These are phyloP conservation scores for Camillea tinctor DNA, from an alignment of 2,329 filamentous ascomycete species.

Conservation along the genomic window DNA sequence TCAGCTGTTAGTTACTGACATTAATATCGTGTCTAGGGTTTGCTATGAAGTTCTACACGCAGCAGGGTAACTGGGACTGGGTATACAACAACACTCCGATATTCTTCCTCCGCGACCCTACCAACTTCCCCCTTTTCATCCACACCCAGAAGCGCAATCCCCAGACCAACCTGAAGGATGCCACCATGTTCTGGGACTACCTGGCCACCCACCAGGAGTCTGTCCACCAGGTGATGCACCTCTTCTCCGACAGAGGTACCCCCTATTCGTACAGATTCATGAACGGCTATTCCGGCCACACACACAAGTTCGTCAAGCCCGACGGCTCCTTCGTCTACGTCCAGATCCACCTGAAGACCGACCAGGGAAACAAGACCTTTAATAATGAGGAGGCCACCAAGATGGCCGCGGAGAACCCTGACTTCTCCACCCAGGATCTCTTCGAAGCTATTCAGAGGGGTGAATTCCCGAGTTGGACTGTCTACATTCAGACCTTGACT, in stretches of 20 bases:
- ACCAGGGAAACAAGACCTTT: conserved; percentile 61
- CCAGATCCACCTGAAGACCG: conserved; percentile 62
- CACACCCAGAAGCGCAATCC: conserved; percentile 73
- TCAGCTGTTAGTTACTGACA: neutral
- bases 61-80: conserved; percentile 70
- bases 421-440: conserved; percentile 61
- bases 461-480: conserved; percentile 62
- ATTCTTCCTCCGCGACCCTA: conserved; percentile 71
- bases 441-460: conserved; percentile 61
- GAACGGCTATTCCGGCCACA: conserved; percentile 68
- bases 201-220: conserved; percentile 61
- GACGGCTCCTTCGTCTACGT: conserved; percentile 66
- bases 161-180: conserved; percentile 57
- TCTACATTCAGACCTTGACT: conserved; percentile 62
- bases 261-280: conserved; percentile 64
- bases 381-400: conserved; percentile 56
- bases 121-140: conserved; percentile 72
- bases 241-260: conserved; percentile 65
- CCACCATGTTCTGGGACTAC: conserved; percentile 66
- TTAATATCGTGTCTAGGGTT: conserved; percentile 49
- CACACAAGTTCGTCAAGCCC: conserved; percentile 64
- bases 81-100: conserved; percentile 72
- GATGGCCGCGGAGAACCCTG: conserved; percentile 48
- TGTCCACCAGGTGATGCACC: conserved; percentile 61
- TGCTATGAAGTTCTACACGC: conserved; percentile 69